These are phyloP conservation scores for Trapa incisa DNA, from an alignment of 345 rosid genomes.

Conservation along the genomic window DNA sequence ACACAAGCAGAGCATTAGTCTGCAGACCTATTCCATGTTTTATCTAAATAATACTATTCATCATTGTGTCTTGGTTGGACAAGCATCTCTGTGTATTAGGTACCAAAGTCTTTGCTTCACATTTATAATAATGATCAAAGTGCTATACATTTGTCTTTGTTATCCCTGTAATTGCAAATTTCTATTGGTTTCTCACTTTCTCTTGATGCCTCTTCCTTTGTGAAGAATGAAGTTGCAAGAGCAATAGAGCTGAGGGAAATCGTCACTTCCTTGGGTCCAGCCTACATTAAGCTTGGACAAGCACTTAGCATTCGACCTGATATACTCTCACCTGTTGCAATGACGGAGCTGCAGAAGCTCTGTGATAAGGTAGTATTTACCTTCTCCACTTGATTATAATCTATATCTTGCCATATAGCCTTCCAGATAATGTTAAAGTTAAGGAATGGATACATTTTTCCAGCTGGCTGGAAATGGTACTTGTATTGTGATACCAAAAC, in stretches of 20 bases:
- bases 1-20: background rate
- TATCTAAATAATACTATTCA: background rate
- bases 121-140: background rate
- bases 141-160: background rate
- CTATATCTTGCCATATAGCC: background rate
- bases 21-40: background rate
- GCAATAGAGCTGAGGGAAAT: slow-evolving; percentile 95
- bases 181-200: slow-evolving; percentile 1
- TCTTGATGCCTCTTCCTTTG: slow-evolving; percentile 4
- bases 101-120: background rate
- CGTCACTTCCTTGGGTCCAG: slow-evolving; percentile 97
- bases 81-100: background rate
- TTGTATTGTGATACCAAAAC: background rate
- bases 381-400: background rate
- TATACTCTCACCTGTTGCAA: slow-evolving; percentile 82
- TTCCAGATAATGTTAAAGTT: background rate
- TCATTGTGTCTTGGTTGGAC: background rate
- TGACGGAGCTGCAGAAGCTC: slow-evolving; percentile 92
- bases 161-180: background rate
- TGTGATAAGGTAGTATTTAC: slow-evolving; percentile 70
- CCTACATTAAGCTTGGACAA: slow-evolving; percentile 94
- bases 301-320: slow-evolving; percentile 98
- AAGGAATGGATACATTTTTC: background rate
- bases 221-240: slow-evolving; percentile 90
- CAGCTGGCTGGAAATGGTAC: background rate